Percentiles rank a stretch among this genome's conserved stretches.
phyloP scores from a whole-genome alignment of 1,284 basidiomycete genomes.

The Volvariella surrecta region DNA sequence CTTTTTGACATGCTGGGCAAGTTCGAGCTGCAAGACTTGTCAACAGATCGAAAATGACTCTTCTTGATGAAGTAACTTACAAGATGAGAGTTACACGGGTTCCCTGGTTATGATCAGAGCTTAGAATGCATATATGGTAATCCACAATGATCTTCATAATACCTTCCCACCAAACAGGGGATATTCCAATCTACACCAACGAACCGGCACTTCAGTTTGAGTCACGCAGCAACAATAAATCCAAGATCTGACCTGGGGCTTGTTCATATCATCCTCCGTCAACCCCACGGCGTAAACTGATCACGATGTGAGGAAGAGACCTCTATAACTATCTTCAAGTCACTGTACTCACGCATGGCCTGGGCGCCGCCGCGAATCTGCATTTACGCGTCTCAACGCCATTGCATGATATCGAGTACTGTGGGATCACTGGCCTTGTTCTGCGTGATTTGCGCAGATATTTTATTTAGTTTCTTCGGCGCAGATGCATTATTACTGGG shows the following conservation, averaged over 20 bases:
- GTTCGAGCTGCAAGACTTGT: conserved; percentile 49
- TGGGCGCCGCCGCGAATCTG: conserved; percentile 70
- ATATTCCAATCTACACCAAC: conserved; percentile 64
- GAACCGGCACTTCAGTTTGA: conserved; percentile 3
- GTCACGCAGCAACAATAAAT: too few species aligned
- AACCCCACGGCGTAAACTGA: conserved; percentile 72
- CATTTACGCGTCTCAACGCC: too few species aligned
- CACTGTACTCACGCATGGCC: conserved; percentile 59
- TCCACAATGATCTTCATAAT: conserved; percentile 11
- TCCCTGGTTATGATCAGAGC: conserved; percentile 35
- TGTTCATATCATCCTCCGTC: conserved; percentile 73
- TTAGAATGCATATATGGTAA: neutral
- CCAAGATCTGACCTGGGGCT: conserved; percentile 71
- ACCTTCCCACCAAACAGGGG: conserved; percentile 87
- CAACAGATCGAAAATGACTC: neutral
- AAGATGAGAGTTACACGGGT: conserved; percentile 76
- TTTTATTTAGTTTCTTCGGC: conserved; percentile 57
- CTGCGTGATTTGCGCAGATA: conserved; percentile 61
- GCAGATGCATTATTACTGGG: too few species aligned
- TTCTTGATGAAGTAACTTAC: conserved; percentile 26
- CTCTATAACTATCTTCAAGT: conserved; percentile 5
- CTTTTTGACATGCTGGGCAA: conserved; percentile 67
- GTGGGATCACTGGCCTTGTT: conserved; percentile 44
- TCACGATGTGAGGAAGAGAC: conserved; percentile 1
- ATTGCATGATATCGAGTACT: too few species aligned